These are phyloP conservation scores for Trichoderma sp. DNA, from an alignment of 2,329 filamentous ascomycete genomes.

Conservation along the genomic window DNA sequence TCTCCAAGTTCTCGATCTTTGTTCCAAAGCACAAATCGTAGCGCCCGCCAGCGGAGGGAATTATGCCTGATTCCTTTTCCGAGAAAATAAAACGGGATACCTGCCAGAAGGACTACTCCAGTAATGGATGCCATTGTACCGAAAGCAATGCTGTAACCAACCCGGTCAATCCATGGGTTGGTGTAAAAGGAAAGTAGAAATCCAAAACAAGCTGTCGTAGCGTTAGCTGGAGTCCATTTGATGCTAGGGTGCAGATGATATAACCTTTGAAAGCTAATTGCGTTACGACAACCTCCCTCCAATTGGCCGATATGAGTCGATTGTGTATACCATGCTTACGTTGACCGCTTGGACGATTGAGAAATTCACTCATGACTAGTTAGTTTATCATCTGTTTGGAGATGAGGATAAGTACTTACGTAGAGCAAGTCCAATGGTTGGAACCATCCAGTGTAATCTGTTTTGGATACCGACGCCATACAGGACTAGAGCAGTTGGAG, in stretches of 20 bases:
- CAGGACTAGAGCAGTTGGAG: neutral
- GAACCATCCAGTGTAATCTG: neutral
- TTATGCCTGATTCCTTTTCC: neutral
- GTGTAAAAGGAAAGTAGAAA: neutral
- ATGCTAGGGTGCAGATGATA: neutral
- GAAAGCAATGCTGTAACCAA: neutral
- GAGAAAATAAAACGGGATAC: neutral
- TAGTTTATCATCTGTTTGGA: neutral
- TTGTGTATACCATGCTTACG: neutral
- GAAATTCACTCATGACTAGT: neutral
- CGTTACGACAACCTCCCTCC: neutral
- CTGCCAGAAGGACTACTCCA: neutral
- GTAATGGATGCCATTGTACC: neutral
- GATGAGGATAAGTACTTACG: neutral
- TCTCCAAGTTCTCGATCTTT: neutral
- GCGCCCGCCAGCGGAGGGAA: neutral
- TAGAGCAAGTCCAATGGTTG: neutral
- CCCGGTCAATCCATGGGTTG: neutral
- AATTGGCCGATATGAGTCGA: neutral
- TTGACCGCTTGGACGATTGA: neutral
- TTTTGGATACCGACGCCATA: neutral
- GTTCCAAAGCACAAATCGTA: neutral
- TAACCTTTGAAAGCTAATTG: neutral
- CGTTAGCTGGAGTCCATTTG: neutral
- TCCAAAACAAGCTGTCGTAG: neutral